These are phyloP conservation scores for Coriaria nepalensis DNA, from an alignment of 306 rosid species.

Conservation along the genomic window DNA sequence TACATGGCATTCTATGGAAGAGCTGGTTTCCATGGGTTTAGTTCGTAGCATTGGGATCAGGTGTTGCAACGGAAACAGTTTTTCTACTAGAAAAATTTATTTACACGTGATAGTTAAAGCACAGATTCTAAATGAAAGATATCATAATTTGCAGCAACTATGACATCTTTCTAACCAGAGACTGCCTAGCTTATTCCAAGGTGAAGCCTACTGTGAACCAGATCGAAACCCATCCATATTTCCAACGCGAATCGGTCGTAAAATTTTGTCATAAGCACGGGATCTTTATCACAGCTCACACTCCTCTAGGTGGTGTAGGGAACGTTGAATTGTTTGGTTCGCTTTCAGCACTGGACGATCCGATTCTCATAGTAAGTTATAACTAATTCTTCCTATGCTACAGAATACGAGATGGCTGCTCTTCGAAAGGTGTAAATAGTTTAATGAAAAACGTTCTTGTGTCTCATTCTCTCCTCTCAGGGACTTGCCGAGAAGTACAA, in stretches of 20 bases:
- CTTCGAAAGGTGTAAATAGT: too few species aligned
- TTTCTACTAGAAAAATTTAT: not conserved
- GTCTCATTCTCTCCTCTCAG: conserved; percentile 23
- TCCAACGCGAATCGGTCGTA: conserved; percentile 79
- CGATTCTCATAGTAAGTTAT: conserved; percentile 49
- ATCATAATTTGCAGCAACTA: conserved; percentile 64
- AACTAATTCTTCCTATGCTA: not conserved
- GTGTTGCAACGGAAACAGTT: conserved; percentile 14
- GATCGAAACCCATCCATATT: conserved; percentile 90
- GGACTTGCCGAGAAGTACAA: conserved; percentile 60
- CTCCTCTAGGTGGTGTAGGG: conserved; percentile 87
- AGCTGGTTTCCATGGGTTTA: conserved; percentile 69
- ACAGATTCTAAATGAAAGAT: conserved; percentile 20
- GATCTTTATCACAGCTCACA: conserved; percentile 78
- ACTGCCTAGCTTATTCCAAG: conserved; percentile 81
- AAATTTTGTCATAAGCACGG: conserved; percentile 83
- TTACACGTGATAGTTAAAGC: not conserved
- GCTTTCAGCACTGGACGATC: conserved; percentile 65
- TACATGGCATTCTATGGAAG: conserved; percentile 93
- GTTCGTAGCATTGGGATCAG: conserved; percentile 95
- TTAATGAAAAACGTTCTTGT: not conserved
- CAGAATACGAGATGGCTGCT: too few species aligned
- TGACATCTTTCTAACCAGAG: conserved; percentile 80
- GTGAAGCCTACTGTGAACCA: conserved; percentile 91
- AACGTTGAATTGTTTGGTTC: conserved; percentile 74